These are phyloP conservation scores for Neurospora sp. DNA, from an alignment of 495 filamentous ascomycete species.

Conservation along the genomic window DNA sequence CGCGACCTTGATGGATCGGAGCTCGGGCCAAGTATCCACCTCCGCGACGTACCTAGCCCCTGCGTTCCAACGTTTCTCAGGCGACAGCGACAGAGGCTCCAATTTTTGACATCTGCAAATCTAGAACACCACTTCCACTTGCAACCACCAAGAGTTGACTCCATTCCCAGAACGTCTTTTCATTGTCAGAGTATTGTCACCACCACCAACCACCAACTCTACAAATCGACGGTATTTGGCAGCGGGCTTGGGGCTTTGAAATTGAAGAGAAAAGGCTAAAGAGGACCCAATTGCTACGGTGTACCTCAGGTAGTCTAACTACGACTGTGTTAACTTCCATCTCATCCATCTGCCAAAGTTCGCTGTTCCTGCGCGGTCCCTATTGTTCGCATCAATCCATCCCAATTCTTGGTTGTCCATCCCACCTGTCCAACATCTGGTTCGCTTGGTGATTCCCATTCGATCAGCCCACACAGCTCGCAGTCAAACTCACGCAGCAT, in stretches of 20 bases:
- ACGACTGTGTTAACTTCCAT: not conserved
- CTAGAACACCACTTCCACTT: not conserved
- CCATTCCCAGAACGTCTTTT: not conserved
- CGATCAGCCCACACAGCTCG: not conserved
- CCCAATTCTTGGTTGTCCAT: not conserved
- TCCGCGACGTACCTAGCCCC: not conserved
- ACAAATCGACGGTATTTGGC: not conserved
- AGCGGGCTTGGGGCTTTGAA: not conserved
- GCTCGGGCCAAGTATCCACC: not conserved
- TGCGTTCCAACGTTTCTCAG: not conserved
- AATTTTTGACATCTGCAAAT: not conserved
- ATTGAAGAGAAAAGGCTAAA: not conserved
- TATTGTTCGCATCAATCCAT: not conserved
- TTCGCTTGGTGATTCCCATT: not conserved
- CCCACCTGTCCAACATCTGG: not conserved
- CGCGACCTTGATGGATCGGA: not conserved
- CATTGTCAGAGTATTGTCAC: not conserved
- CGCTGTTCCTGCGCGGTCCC: not conserved
- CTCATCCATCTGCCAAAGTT: not conserved
- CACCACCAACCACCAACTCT: not conserved
- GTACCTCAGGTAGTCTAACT: not conserved
- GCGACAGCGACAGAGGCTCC: not conserved
- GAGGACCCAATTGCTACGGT: not conserved
- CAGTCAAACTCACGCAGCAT: not conserved
- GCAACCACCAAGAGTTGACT: not conserved